Base-by-base conservation (phyloP, 1,284 basidiomycete species). In the Sanghuangporus baumii region DNA sequence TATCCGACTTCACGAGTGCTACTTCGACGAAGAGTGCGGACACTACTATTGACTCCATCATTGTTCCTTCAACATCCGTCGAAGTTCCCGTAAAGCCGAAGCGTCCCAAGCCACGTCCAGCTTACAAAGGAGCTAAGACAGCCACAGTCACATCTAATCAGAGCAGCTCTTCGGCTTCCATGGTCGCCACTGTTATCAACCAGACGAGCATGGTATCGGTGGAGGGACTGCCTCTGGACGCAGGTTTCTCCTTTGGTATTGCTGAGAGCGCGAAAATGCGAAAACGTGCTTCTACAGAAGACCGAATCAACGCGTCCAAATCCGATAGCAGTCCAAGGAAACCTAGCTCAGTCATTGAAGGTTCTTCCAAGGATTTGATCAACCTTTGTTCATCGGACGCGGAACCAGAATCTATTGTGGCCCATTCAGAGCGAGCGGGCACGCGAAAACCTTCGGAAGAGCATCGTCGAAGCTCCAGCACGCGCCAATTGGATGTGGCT, bases 261-360 rank as follows among this genome's bases (percentile, higher is more conserved):
- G 78, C 79, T 3, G 79, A 81, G 43, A 75, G 79, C 11, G 75
- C 80, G 40, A 81, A 81, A 67, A 70, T 76, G 64, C 78, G 79
- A 72, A 36, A 57, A 37, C 48, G 54, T 1, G 16, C 34, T 31
- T 11, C 46, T 14, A 61, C 50, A 6, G 31, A 18, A 18, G 14
- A 12, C 18, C 51, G 8, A 59, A 41, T 11, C 66, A 67, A 52
- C 20, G 52, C 34, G 37, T 57, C 6, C 73, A 69, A 47, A 62
- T 61, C 14, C 12, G 63, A 9, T 36, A 59, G 5, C 12, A 48
- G 47, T 31, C 26, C 57, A 0, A 50, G 36, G 31, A 12, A 26
- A 11, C 18, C 26, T 7, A 23, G 57, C 26, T 48, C 57, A 1
- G 20, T n/a, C 16, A 37, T 41, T 12, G 36, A 59, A 50, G 46